A percentile compares a stretch with the other conserved stretches of the same genome.
Evolutionary conservation across 768 basidiomycete species (phyloP).

Genomic region (Panaeolus papilionaceus): DNA sequence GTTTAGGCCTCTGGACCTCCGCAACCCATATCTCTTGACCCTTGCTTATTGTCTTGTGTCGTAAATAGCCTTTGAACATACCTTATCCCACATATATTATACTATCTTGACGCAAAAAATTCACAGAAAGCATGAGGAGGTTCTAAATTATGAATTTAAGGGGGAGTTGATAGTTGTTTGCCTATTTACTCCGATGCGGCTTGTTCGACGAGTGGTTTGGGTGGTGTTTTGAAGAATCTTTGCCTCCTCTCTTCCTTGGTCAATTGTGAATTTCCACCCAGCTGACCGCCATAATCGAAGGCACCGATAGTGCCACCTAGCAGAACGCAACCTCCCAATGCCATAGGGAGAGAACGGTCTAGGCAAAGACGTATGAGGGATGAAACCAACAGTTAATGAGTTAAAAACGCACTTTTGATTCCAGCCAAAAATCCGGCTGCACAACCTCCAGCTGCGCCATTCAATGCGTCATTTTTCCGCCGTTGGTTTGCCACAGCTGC

Average conservation of each 20-base stretch:
- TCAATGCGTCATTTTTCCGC: conserved; percentile 78
- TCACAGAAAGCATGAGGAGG: background rate
- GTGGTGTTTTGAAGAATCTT: conserved; percentile 84
- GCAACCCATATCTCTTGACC: background rate
- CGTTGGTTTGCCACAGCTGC: conserved; percentile 82
- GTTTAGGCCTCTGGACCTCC: background rate
- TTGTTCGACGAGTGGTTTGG: conserved; percentile 43
- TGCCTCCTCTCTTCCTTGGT: conserved; percentile 72
- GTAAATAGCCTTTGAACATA: background rate
- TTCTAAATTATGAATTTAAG: conserved; percentile 13
- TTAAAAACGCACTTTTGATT: conserved; percentile 63
- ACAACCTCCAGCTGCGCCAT: conserved; percentile 87
- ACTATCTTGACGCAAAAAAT: background rate
- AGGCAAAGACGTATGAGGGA: conserved; percentile 2
- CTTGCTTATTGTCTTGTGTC: background rate
- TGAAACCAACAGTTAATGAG: conserved; percentile 7
- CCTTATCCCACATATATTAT: conserved; percentile 4
- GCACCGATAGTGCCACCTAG: conserved; percentile 83
- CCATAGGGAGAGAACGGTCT: conserved; percentile 88
- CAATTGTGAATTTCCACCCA: conserved; percentile 50
- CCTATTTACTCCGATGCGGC: conserved; percentile 35
- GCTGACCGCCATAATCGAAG: conserved; percentile 79
- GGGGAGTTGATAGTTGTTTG: conserved; percentile 16
- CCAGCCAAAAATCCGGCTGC: conserved; percentile 94
- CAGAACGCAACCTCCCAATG: conserved; percentile 77